Evolutionary conservation across 257 asterid genomes (phyloP), one percentile per base, ranked within the genome.

Genomic region (Scutellaria baicalensis): DNA sequence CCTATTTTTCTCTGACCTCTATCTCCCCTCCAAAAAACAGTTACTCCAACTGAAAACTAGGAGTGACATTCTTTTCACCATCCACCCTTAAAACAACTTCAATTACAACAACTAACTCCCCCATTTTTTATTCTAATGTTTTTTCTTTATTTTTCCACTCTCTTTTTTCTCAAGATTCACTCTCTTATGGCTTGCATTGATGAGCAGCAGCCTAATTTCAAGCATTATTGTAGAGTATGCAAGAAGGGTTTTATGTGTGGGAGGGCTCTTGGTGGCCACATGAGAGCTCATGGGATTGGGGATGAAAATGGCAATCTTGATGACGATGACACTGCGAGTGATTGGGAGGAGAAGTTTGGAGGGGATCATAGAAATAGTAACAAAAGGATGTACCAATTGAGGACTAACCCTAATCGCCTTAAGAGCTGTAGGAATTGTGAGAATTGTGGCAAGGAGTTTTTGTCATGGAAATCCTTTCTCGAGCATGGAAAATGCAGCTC

Each of bases 191-290:
- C 79, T 49, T 64, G 79, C 79, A 72, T 79, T 51, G 93, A 85
- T 55, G 95, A 80, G 3, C 85, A 76, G 47, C 88, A 68, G 14
- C 90, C 91, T 3, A 69, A 13, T 18, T 91, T 86, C 56, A 91
- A 91, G 78, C 91, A 93, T 70, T 86, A 87, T 71, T 93, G 97
- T 68, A 80, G 90, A 73, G 92, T 91, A 58, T 93, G 99, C 77
- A 93, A 89, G 85, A 93, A 89, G 76, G 99, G 96, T 4, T 93
- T 93, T 63, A 84, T 91, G 93, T 93, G 97, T 63, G 97, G 99
- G 9, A 68, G 97, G 51, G 99, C 96, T 33, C 88, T 93, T 33
- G 97, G 97, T 16, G 96, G 96, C 45, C 97, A 91, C 75, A 93
- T 93, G 99, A 81, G 99, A 68, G 97, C 99, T 47, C 99, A 93